These are phyloP conservation scores for Cyberlindnera americana DNA, from an alignment of 805 yeast species.

Conservation along the genomic window DNA sequence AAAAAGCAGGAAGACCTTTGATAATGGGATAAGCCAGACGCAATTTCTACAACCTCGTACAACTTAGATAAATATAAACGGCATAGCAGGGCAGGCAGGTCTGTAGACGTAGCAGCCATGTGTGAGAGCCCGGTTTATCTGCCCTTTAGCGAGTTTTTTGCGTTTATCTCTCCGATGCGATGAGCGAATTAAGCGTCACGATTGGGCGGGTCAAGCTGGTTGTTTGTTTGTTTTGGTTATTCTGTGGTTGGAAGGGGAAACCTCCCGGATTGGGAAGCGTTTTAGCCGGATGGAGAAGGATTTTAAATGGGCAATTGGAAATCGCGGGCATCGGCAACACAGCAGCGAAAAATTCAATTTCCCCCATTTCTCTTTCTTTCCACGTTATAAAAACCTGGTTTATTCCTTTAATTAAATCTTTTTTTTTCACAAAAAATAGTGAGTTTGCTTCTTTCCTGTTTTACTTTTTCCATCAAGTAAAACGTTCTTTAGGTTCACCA, in stretches of 20 bases:
- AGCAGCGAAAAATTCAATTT: not conserved
- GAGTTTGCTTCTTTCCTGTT: not conserved
- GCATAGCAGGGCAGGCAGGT: too few relatives aligned
- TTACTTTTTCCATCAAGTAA: not conserved
- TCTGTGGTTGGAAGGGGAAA: not conserved
- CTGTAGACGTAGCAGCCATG: too few relatives aligned
- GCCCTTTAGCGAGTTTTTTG: too few relatives aligned
- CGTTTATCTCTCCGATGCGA: too few relatives aligned
- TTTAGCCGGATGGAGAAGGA: slow-evolving; percentile 1
- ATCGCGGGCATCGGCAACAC: not conserved
- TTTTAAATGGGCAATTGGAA: not conserved
- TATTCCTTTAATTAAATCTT: too few relatives aligned
- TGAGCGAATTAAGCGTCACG: not conserved
- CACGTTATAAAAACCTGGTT: not conserved
- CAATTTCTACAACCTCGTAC: too few relatives aligned
- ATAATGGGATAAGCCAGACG: too few relatives aligned
- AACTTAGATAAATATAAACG: too few relatives aligned
- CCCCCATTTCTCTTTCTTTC: not conserved
- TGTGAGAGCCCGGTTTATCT: too few relatives aligned
- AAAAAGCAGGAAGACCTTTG: too few relatives aligned
- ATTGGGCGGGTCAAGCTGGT: not conserved
- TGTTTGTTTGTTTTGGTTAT: slow-evolving; percentile 1
- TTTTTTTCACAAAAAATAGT: too few relatives aligned
- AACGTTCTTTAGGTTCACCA: not conserved
- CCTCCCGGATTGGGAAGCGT: slow-evolving; percentile 3